Evolutionary conservation across 345 rosid genomes (phyloP), one percentile per base, ranked within the genome.

Genomic region (Gossypioides kirkii): DNA sequence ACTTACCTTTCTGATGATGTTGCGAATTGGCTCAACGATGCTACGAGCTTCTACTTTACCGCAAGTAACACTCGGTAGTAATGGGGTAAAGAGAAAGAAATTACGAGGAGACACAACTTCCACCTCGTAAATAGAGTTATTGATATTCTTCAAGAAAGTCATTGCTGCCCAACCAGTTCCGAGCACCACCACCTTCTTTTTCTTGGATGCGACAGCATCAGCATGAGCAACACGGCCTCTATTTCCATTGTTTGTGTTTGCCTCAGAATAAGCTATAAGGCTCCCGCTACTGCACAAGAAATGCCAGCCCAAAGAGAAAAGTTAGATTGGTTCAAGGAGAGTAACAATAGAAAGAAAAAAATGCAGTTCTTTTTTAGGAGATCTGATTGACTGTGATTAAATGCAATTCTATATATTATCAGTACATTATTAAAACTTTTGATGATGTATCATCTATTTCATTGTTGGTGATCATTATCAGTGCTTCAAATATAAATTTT

Each of bases 151-250:
- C 83, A 93, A 74, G 86, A 96, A 93, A 80, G 92, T 88, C 3
- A 96, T 91, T 65, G 94, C 98, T 6, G 98, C 98, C 99, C 99
- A 96, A 18, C 99, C 99, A 63, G 96, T 93, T 63, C 99, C 99
- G 12, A 96, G 93, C 18, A 96, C 87, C 80, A 93, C 96, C 76
- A 96, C 93, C 82, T 87, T 93, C 88, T 93, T 96, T 81, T 86
- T 93, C 90, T 45, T 89, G 77, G 61, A 72, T 71, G 83, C 87
- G 26, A 74, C 77, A 32, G 79, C 87, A 78, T 77, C 52, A 61
- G 78, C 70, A 50, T 78, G 73, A 0, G 76, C 49, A 36, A 23
- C 11, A 26, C 78, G 38, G 38, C 7, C 38, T 32, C 38, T 32
- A 32, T 32, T 32, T 32, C 38, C 7, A 32, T 32, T 32, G 38